Evolutionary conservation across 352 stramenopile genomes (phyloP), one percentile per base, ranked within the genome.

Genomic region (Phytopythium helicoides): DNA sequence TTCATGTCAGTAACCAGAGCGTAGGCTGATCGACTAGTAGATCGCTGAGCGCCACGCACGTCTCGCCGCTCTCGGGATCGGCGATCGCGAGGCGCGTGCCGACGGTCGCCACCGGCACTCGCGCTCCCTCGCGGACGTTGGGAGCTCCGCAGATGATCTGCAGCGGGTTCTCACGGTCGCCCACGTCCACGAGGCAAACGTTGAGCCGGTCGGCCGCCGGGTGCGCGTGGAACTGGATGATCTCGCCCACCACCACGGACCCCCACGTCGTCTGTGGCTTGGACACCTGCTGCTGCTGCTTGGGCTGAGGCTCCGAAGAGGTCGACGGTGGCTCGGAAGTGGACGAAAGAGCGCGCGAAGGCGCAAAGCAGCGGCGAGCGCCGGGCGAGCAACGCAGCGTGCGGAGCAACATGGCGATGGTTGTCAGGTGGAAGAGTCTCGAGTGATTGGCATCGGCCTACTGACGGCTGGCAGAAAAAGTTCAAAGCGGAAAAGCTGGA

Each of bases 121-220:
- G 67, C 40, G 76, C 77, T 12, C 81, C 76, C 49, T 80, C 49
- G 21, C 65, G 64, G 21, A 84, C 74, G 37, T 92, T 92, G 3
- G 76, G 63, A 6, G 81, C 78, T 14, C 81, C 81, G 28, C 78
- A 92, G 48, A 92, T 78, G 59, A 92, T 92, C 64, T 89, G 78
- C 38, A 92, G 51, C 53, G 85, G 54, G 42, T 73, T 72, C 7
- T 80, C 66, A 22, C 62, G 59, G 55, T 87, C 73, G 16, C 77
- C 78, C 21, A 89, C 57, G 54, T 87, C 64, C 26, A 92, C 76
- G 34, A 73, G 55, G 56, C 78, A 92, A 22, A 92, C 60, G 50
- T 85, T 86, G 16, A 92, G 59, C 7, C 76, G 74, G 35, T 89
- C 76, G 0, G 81, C 81, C 40, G 76, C 62, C 18, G 81, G 81